phyloP scores from a whole-genome alignment of 78 protist genomes.

The Protostelium mycophagum region DNA sequence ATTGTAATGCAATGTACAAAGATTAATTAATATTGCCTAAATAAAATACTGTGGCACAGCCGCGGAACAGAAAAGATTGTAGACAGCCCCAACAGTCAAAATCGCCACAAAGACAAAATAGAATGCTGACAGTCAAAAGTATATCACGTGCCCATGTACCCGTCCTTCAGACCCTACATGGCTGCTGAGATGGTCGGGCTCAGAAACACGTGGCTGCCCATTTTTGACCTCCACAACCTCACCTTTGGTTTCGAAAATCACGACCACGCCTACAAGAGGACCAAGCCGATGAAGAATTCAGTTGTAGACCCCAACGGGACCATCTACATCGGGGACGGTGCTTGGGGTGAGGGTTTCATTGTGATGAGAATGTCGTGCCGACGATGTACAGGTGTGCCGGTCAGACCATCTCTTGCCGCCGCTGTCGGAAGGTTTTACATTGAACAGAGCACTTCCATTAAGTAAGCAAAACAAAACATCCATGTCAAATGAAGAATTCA shows the following conservation, averaged over 20 bases:
- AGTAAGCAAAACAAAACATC: neutral
- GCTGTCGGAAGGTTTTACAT: neutral
- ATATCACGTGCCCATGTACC: conserved; percentile 50
- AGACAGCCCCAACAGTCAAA: too few species aligned
- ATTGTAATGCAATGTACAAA: too few species aligned
- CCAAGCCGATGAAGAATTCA: conserved; percentile 24
- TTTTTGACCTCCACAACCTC: conserved; percentile 34
- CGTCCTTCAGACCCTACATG: conserved; percentile 12
- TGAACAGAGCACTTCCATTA: neutral
- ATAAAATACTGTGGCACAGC: too few species aligned
- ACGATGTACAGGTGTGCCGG: too few species aligned
- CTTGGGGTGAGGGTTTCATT: too few species aligned
- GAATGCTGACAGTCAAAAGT: too few species aligned
- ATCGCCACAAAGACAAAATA: too few species aligned
- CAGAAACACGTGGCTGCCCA: conserved; percentile 26
- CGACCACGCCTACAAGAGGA: conserved; percentile 53
- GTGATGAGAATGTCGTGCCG: too few species aligned
- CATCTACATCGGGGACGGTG: conserved; percentile 51
- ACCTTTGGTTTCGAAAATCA: conserved; percentile 58
- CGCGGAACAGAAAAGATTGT: too few species aligned
- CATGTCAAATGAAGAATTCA: neutral
- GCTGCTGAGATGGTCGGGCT: conserved; percentile 20
- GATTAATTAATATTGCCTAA: too few species aligned
- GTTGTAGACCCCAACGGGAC: conserved; percentile 18
- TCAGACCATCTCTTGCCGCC: neutral